phyloP scores from a whole-genome alignment of 139 green algal species.

The Tetradesmus obliquus region DNA sequence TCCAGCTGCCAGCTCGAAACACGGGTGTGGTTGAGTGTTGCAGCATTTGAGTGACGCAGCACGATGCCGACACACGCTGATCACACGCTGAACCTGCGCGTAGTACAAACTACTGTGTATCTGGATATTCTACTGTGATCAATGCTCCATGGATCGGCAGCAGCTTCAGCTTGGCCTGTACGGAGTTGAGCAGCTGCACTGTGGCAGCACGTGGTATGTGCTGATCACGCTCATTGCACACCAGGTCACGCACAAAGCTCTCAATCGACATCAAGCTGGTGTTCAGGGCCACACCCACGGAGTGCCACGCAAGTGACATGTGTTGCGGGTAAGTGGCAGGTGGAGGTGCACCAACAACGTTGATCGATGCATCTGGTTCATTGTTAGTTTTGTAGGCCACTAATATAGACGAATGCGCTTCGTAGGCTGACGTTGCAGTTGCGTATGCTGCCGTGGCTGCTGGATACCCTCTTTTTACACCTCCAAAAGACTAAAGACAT shows the following conservation, averaged over 20 bases:
- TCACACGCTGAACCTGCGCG: not conserved
- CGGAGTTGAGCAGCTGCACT: not conserved
- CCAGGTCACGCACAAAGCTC: not conserved
- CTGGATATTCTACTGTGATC: not conserved
- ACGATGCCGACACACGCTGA: not conserved
- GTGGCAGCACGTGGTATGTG: not conserved
- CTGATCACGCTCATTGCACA: not conserved
- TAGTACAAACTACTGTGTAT: not conserved
- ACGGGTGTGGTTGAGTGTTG: not conserved
- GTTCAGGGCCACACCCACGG: not conserved
- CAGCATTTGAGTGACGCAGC: not conserved
- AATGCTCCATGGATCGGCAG: not conserved
- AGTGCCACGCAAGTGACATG: not conserved
- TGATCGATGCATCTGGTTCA: no score
- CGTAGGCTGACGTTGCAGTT: not conserved
- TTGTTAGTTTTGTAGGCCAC: not conserved
- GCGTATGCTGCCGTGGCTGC: not conserved
- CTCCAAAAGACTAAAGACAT: not conserved
- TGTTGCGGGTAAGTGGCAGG: not conserved
- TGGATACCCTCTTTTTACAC: not conserved
- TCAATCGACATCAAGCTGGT: not conserved
- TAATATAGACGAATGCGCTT: not conserved
- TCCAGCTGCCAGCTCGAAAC: not conserved
- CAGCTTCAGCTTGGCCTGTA: not conserved
- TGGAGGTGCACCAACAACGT: not conserved